Conservation (phyloP, 2,329 filamentous ascomycete species). For the Ceratocystis huliohia region DNA sequence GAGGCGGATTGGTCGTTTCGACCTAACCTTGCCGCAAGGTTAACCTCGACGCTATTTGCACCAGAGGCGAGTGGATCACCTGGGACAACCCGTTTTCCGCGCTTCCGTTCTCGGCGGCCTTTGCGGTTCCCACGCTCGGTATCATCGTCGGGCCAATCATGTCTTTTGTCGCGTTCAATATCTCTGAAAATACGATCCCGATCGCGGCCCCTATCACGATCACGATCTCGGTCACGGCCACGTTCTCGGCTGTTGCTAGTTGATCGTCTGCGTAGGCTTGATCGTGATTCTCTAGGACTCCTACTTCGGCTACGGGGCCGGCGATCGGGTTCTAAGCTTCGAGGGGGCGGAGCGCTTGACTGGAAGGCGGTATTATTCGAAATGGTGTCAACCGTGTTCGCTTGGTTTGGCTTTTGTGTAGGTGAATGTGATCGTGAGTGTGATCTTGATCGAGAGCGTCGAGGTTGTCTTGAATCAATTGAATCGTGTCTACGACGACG, state of each 20-base stretch:
- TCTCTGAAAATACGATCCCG: conserved; percentile 26
- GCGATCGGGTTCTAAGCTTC: background rate
- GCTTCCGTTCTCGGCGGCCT: conserved; percentile 15
- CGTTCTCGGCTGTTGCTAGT: conserved; percentile 14
- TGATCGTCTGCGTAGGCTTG: conserved; percentile 10
- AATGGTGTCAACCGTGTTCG: background rate
- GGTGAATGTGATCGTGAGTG: background rate
- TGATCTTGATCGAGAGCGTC: conserved; percentile 12
- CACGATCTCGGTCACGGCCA: conserved; percentile 20
- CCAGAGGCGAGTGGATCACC: conserved; percentile 29
- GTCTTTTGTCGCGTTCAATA: conserved; percentile 28
- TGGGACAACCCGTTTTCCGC: background rate
- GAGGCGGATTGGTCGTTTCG: conserved; percentile 26
- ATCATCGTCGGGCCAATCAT: conserved; percentile 26
- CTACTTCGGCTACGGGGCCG: conserved; percentile 12
- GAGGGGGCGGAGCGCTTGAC: background rate
- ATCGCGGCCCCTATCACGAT: conserved; percentile 7
- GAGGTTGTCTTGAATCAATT: conserved; percentile 7
- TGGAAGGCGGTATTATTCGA: background rate
- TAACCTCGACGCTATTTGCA: conserved; percentile 39
- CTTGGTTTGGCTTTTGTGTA: background rate
- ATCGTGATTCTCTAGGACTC: conserved; percentile 7
- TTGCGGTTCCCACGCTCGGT: conserved; percentile 22
- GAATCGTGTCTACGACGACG: conserved; percentile 13
- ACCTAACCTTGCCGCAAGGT: conserved; percentile 35